Base-by-base conservation (phyloP, 2,329 filamentous ascomycete species). In the Talaromyces albobiverticillius region DNA sequence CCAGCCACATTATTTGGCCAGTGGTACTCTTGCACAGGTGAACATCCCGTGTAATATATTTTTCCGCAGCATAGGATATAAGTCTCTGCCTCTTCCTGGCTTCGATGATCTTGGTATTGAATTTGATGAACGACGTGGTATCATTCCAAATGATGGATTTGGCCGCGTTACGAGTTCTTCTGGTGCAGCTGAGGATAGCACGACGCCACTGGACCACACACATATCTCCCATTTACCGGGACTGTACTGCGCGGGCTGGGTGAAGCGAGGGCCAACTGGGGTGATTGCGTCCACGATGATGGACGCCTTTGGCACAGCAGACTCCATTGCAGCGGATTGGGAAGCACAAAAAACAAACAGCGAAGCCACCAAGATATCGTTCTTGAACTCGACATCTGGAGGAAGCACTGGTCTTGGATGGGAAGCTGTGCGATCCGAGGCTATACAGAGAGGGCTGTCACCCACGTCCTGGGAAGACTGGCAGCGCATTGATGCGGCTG, bases 281-380 rank as follows among this genome's bases (percentile, higher is more conserved):
- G 92, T 97, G 3, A 99, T 99, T 68, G 93, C 93, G 1, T 91
- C 87, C 26, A 99, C 94, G 0, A 95, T 99, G 90, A 84, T 88
- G 56, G 94, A 99, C 69, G 93, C 94, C 0, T 99, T 97, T 64
- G 81, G 83, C 8, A 96, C 91, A 0, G 94, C 86, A 1, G 92
- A 96, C 67, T 84, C 87, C 2, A 88, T 99, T 58, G 82, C 82
- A 0, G 75, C 82, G n/a, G 94, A 99, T 66, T 93, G 90, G 87
- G 65, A 75, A 47, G 65, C 57, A 7, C 56, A 64, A 38, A 55
- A 57, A 45, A 51, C 57, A 14, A 57, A 50, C 8, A 45, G 51
- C 10, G 41, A 42, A 9, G 46, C 51, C 3, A 53, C 47, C 26
- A 57, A 61, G 8, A 59, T 59, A 11, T 71, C 69, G 1, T 82